Evolutionary conservation across 352 stramenopile genomes (phyloP), one percentile per base, ranked within the genome.

Genomic region (Sclerospora graminicola): DNA sequence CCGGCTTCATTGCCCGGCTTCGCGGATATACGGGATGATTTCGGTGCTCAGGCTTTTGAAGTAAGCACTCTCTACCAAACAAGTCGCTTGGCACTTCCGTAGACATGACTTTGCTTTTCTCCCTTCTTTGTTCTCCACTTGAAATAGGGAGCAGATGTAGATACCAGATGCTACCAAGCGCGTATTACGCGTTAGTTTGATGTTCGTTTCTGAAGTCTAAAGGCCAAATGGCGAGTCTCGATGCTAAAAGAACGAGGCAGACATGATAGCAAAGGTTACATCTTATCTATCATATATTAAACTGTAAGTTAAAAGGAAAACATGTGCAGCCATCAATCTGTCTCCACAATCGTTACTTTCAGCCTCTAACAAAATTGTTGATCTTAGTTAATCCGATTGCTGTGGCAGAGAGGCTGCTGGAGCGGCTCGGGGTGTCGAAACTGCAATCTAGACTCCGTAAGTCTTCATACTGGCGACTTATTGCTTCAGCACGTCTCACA

Each of bases 311-410:
- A 7, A 26, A 49, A 55, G 13, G 18, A 10, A 55, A 54, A 27
- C 43, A 58, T 30, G 40, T 63, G 48, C 28, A 51, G 42, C 41
- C 34, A 62, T 47, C 27, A 52, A 62, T 28, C 33, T 51, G 48
- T 66, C 35, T 60, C 49, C 40, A 60, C 51, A 65, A 54, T 49
- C 39, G 49, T 54, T 63, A 63, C 39, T 54, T 36, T 29, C 38
- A 19, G 43, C 30, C 10, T 26, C 21, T n/a, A 26, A 6, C 21
- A 26, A 26, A 26, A 26, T 26, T 26, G 21, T 26, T 6, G 21
- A 26, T 26, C 21, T 26, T 6, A 26, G 21, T 7, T 6, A 26
- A 26, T 26, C 3, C 4, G 32, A 29, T 18, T 14, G 8, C 10
- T 30, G 35, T 35, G 57, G 52, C 36, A 66, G 57, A 66, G 57